phyloP scores from a whole-genome alignment of 1,139 yeast genomes.

The Geotrichum histeridarum region DNA sequence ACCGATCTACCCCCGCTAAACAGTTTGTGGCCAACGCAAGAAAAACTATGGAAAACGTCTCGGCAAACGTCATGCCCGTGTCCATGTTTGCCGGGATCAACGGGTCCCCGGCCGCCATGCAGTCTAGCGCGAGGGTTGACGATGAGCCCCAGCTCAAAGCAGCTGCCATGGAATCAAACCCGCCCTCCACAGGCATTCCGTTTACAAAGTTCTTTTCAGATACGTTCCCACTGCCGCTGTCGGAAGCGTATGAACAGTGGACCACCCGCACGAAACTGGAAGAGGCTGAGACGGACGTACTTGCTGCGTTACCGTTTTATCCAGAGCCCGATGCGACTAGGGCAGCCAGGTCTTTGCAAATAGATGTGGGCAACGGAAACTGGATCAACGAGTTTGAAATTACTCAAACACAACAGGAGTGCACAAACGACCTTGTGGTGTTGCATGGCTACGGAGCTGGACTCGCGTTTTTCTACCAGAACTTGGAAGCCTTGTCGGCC shows the following conservation, averaged over 20 bases:
- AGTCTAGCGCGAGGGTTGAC: background rate
- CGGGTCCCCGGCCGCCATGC: background rate
- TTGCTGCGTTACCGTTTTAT: constrained; percentile 54
- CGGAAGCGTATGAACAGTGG: constrained; percentile 45
- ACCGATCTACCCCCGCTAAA: background rate
- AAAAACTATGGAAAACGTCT: background rate
- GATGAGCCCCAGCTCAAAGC: background rate
- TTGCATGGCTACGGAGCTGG: constrained; percentile 94
- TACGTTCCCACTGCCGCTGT: constrained; percentile 35
- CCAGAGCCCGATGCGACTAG: constrained; percentile 50
- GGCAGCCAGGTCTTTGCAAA: constrained; percentile 46
- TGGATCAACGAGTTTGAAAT: constrained; percentile 56
- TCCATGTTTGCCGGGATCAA: background rate
- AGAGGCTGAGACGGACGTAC: constrained; percentile 41
- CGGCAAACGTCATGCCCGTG: background rate
- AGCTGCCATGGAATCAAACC: background rate
- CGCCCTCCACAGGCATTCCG: constrained; percentile 36
- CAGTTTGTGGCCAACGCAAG: background rate
- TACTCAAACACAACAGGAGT: constrained; percentile 21
- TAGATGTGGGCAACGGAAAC: constrained; percentile 46
- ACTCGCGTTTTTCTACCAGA: constrained; percentile 76
- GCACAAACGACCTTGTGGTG: constrained; percentile 46
- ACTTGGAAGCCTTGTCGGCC: constrained; percentile 49
- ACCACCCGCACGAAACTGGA: constrained; percentile 37
- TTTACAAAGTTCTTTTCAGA: constrained; percentile 30